These are phyloP conservation scores for Trebouxia gelatinosa DNA, from an alignment of 163 green algal species.

Conservation along the genomic window DNA sequence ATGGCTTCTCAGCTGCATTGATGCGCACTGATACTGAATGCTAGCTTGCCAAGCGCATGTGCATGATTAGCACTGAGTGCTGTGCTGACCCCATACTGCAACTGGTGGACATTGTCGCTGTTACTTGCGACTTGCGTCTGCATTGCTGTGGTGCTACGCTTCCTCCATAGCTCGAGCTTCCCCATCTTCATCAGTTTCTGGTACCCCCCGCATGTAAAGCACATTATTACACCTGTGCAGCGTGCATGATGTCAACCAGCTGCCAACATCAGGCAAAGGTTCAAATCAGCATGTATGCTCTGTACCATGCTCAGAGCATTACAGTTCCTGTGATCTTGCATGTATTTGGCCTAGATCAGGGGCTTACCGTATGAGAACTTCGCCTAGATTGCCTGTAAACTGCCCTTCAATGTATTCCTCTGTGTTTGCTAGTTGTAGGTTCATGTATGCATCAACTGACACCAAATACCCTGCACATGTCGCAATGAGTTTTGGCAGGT, in stretches of 20 bases:
- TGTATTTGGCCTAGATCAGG: no score
- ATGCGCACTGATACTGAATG: no score
- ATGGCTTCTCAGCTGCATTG: no score
- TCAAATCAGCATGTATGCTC: no score
- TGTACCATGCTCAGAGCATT: no score
- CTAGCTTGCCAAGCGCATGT: no score
- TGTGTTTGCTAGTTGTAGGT: conserved; percentile 92
- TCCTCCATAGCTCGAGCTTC: conserved; percentile 23
- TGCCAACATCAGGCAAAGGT: conserved; percentile 15
- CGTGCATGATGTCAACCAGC: no score
- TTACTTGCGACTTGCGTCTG: no score
- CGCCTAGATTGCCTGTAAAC: conserved; percentile 89
- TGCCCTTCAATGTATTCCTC: conserved; percentile 96
- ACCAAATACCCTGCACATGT: conserved; percentile 84
- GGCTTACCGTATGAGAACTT: conserved; percentile 91
- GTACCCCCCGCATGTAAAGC: conserved; percentile 89
- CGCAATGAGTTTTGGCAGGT: background rate
- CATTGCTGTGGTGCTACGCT: background rate
- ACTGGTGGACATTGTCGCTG: no score
- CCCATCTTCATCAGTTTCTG: conserved; percentile 74
- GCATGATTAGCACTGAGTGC: no score
- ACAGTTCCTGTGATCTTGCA: no score
- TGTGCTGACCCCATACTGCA: no score
- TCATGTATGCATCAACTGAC: conserved; percentile 96
- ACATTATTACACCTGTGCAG: conserved; percentile 98